Evolutionary conservation across 176 grass and related monocot genomes (phyloP).

Genomic region (Oryza meyeriana): DNA sequence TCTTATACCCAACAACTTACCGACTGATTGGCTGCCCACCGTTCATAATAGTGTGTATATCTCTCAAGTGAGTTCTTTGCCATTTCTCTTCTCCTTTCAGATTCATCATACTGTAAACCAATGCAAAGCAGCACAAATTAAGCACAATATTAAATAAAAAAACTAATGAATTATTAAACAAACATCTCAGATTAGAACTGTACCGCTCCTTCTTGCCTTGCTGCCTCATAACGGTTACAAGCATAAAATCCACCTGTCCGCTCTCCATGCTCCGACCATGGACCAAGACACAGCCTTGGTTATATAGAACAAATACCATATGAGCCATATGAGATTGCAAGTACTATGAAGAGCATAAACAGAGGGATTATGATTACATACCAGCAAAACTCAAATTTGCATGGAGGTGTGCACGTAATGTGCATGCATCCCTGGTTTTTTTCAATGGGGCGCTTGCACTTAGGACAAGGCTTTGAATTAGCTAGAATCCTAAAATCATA

Average conservation of each 20-base stretch:
- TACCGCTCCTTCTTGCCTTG: conserved; percentile 99
- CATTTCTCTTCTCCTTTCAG: conserved; percentile 99
- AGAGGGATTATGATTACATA: conserved; percentile 36
- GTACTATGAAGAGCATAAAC: conserved; percentile 22
- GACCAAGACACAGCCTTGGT: conserved; percentile 90
- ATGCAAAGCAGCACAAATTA: conserved; percentile 19
- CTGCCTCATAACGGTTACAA: conserved; percentile 96
- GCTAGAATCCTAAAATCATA: conserved; percentile 84
- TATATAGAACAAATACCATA: conserved; percentile 16
- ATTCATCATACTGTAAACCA: conserved; percentile 91
- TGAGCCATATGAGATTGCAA: conserved; percentile 7
- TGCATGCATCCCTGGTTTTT: conserved; percentile 99
- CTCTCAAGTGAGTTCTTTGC: conserved; percentile 99
- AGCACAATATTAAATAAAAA: background rate
- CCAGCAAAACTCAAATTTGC: conserved; percentile 99
- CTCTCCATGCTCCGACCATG: conserved; percentile 98
- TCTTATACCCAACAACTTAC: conserved; percentile 50
- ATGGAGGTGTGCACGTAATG: conserved; percentile 97
- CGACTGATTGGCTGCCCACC: conserved; percentile 98
- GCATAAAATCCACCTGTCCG: conserved; percentile 99
- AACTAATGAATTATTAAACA: background rate
- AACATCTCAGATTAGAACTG: conserved; percentile 28
- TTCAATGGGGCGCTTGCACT: conserved; percentile 98
- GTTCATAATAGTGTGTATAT: conserved; percentile 99
- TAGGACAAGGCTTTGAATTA: conserved; percentile 98